Conservation (phyloP, 805 yeast genomes). For the Zygotorulaspora sp. region DNA sequence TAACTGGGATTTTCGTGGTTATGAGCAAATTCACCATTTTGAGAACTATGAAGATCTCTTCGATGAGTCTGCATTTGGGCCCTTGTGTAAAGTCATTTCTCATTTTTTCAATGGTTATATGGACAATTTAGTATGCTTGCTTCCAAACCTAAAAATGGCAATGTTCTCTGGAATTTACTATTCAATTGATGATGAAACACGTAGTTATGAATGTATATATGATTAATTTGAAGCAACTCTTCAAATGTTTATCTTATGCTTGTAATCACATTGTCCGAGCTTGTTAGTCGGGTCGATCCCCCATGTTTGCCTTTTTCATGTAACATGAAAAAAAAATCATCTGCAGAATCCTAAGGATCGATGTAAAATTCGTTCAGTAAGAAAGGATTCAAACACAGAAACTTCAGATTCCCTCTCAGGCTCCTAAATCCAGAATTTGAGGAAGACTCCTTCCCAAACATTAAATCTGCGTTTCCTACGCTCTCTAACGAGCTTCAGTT, state of each 20-base stretch:
- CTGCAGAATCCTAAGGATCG: neutral
- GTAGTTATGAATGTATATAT: constrained; percentile 24
- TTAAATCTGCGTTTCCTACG: neutral
- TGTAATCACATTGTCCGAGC: neutral
- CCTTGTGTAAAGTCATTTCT: constrained; percentile 39
- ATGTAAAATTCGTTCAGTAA: neutral
- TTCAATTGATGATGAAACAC: constrained; percentile 18
- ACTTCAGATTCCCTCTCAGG: neutral
- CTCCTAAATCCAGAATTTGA: neutral
- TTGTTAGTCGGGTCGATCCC: neutral
- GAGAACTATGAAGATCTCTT: constrained; percentile 40
- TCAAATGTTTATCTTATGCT: neutral
- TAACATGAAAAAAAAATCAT: neutral
- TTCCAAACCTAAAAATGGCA: constrained; percentile 37
- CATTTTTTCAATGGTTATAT: constrained; percentile 47
- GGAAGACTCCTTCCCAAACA: constrained; percentile 1
- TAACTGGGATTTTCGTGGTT: constrained; percentile 49
- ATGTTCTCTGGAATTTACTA: constrained; percentile 44
- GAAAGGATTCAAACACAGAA: neutral
- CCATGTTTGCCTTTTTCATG: no score
- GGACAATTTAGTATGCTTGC: constrained; percentile 29
- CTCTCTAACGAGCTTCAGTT: no score
- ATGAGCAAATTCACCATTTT: constrained; percentile 40
- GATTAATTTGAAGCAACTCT: no score
- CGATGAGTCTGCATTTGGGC: constrained; percentile 41